Evolutionary conservation across 345 rosid genomes (phyloP), one percentile per base, ranked within the genome.

Genomic region (Hirschfeldia incana): DNA sequence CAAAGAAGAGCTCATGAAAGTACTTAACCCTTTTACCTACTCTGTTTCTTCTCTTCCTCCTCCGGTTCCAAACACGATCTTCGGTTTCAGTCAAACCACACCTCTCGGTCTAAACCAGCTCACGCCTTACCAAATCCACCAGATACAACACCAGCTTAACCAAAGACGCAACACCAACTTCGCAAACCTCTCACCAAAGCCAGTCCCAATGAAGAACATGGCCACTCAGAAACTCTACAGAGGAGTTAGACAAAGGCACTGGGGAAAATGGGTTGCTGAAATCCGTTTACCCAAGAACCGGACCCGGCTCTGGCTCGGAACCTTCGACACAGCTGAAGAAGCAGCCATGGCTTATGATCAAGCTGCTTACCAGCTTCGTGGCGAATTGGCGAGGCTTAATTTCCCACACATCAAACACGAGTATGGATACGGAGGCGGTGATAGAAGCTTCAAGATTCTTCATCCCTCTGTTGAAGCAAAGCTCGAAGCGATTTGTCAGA

Each of bases 381-480:
- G 57, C 57, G 17, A 51, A n/a, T n/a, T 51, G 5, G 57, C 57
- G 8, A 51, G 21, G 57, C 57, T n/a, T 51, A 51, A 51, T 1
- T 51, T 51, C 21, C 57, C 57, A 49, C 57, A 49, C 17, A 49
- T 49, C 8, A 49, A 5, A 15, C 57, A 49, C 16, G 57, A 49
- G 8, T 87, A 83, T 62, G 81, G 82, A 13, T 72, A 84, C 42
- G 82, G 86, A 67, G 67, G 80, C 8, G 71, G 69, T 16, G 81
- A 65, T 65, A 16, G 80, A 0, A 87, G 74, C 61, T 85, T 85
- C 74, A 91, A 86, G 81, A 94, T 97, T 71, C 97, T 94, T 57
- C 98, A 89, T 74, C 86, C 98, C 42, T 86, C 97, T 0, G 97
- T 94, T 9, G 89, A 92, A 6, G 97, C 98, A 2, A 94, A 94